Evolutionary conservation across 306 rosid genomes (phyloP).

Genomic region (Notholithocarpus densiflorus): DNA sequence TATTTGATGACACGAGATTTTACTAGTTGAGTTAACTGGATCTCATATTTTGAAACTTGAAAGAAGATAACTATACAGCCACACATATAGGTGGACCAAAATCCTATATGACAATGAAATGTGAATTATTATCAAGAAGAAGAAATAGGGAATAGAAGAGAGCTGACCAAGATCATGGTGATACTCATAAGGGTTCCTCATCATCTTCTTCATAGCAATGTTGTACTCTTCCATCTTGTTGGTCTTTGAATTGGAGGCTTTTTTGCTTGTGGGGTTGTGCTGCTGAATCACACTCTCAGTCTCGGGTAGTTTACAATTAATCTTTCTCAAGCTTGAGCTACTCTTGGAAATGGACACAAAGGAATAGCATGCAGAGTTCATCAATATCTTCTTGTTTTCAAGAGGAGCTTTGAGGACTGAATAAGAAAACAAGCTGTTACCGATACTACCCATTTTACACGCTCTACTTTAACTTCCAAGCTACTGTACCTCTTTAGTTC

Average conservation of each 20-base stretch:
- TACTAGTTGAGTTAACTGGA: too few species aligned
- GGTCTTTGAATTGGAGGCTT: constrained; percentile 38
- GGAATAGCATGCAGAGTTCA: constrained; percentile 18
- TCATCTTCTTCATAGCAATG: constrained; percentile 83
- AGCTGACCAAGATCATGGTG: constrained; percentile 90
- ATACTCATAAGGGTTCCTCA: constrained; percentile 92
- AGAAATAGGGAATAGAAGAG: constrained; percentile 25
- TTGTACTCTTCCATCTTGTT: constrained; percentile 75
- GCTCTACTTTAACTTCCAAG: background rate
- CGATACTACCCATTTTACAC: constrained; percentile 39
- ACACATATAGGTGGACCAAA: background rate
- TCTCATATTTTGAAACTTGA: too few species aligned
- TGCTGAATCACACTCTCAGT: constrained; percentile 31
- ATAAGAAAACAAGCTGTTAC: constrained; percentile 28
- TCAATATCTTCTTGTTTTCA: constrained; percentile 28
- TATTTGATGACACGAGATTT: too few species aligned
- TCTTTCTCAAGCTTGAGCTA: constrained; percentile 21
- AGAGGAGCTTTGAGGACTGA: constrained; percentile 37
- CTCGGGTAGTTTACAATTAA: constrained; percentile 53
- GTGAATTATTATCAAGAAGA: background rate
- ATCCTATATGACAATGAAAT: background rate
- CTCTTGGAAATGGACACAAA: constrained; percentile 16
- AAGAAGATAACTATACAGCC: background rate
- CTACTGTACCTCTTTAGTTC: background rate
- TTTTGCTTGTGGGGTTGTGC: constrained; percentile 33